Conservation (phyloP, 768 basidiomycete genomes). For the Tylopilus felleus region DNA sequence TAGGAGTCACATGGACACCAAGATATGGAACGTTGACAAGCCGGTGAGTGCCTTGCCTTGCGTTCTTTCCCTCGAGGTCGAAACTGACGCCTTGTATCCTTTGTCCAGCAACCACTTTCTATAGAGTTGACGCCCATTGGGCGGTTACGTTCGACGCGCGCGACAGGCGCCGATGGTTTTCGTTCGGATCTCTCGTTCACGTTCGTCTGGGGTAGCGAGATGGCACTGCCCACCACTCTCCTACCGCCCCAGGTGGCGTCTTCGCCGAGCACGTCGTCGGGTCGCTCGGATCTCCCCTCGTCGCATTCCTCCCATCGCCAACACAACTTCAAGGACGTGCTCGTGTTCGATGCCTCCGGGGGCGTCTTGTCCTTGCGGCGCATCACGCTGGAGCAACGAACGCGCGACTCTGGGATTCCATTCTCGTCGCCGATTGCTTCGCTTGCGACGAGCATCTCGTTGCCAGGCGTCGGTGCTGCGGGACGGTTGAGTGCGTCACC, state of each 20-base stretch:
- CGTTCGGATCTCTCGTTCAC: conserved; percentile 50
- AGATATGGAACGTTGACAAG: conserved; percentile 51
- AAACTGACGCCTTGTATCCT: neutral
- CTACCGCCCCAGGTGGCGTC: conserved; percentile 28
- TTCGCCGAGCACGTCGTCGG: conserved; percentile 27
- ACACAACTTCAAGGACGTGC: conserved; percentile 59
- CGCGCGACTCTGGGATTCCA: conserved; percentile 21
- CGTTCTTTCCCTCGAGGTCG: neutral
- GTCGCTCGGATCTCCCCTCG: conserved; percentile 28
- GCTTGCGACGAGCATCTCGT: conserved; percentile 55
- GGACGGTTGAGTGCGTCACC: conserved; percentile 35
- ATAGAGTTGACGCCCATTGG: conserved; percentile 56
- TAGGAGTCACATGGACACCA: conserved; percentile 55
- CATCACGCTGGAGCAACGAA: conserved; percentile 42
- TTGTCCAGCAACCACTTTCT: conserved; percentile 45
- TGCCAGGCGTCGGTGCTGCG: conserved; percentile 51
- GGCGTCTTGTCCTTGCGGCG: conserved; percentile 55
- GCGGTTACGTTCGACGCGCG: conserved; percentile 43
- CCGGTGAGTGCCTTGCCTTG: conserved; percentile 34
- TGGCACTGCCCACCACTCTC: conserved; percentile 39
- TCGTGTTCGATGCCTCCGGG: conserved; percentile 63
- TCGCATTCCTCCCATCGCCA: conserved; percentile 32
- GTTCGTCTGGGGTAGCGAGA: conserved; percentile 42
- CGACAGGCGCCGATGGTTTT: conserved; percentile 26
- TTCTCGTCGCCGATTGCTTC: conserved; percentile 29